phyloP scores from a whole-genome alignment of 345 rosid genomes.

The Hevea brasiliensis region DNA sequence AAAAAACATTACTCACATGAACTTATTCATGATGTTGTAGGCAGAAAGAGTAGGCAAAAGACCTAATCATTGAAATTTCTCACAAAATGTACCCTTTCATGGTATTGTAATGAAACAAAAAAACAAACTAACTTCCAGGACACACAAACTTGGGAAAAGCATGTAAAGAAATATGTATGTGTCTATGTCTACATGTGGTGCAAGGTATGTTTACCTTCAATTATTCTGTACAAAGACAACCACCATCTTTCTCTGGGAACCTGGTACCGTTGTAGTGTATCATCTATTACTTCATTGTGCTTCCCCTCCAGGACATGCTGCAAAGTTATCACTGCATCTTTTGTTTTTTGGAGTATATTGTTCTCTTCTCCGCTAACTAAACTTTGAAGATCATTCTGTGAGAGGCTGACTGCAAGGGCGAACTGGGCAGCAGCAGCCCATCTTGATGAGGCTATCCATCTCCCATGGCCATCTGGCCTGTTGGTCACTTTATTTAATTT shows the following conservation, averaged over 20 bases:
- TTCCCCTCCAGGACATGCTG: constrained; percentile 79
- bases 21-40: too few relatives aligned
- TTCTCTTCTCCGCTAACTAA: constrained; percentile 50
- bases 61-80: background rate
- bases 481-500: constrained; percentile 4
- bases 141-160: background rate
- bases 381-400: constrained; percentile 59
- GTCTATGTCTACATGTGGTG: background rate
- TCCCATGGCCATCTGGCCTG: constrained; percentile 8
- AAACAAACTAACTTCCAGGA: background rate
- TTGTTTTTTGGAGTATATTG: constrained; percentile 67
- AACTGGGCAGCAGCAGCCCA: constrained; percentile 56
- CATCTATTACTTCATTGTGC: constrained; percentile 61
- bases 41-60: background rate
- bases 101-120: background rate
- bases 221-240: constrained; percentile 78
- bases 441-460: constrained; percentile 32
- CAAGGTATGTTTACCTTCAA: constrained; percentile 60
- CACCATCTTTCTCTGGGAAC: constrained; percentile 81
- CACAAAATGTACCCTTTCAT: background rate
- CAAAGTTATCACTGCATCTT: constrained; percentile 70
- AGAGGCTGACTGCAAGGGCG: constrained; percentile 72
- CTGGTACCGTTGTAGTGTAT: constrained; percentile 44
- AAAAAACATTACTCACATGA: background rate
- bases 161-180: background rate